Base-by-base conservation (phyloP, 345 rosid species). In the Pugionium cornutum region DNA sequence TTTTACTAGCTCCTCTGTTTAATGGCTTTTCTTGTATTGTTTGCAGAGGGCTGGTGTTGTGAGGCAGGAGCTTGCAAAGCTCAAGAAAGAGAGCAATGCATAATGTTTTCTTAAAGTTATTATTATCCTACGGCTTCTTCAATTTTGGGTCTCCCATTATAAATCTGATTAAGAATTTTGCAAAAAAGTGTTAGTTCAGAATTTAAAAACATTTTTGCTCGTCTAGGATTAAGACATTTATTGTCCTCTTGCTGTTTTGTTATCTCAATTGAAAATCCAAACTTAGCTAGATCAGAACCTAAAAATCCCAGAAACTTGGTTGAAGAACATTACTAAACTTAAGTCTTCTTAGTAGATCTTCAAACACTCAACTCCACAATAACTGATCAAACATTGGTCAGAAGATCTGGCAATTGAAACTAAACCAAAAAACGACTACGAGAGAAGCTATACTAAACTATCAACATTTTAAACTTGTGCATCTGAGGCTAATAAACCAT, bases 51-150 rank as follows among this genome's bases (percentile, higher is more conserved):
- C 75, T 40, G 84, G 80, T 68, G 64, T 78, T 44, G 70, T 81
- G 5, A 72, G 79, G 80, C 82, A 81, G 62, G 84, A 78, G 68
- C 76, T 81, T 54, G 76, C 82, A 0, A 81, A 81, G 47, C 75
- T 80, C 58, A 80, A 75, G 64, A 80, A 75, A 62, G 81, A 72
- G 72, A 71, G 7, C 7, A 58, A 58, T 58, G 72, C 72, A 4
- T 67, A 8, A 40, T 7, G 51, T 47, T 36, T 10, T 36, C 18
- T 37, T 44, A 4, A 28, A n/a, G 11, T 44, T 18, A 5, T 45
- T 4, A 61, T 34, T 44, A 18, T 18, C 18, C 43, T 61, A 45
- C 42, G 31, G 2, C 32, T 35, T 50, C 35, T 50, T 50, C 35
- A 8, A 4, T 1, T 49, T 33, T 64, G 43, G 3, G 64, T 40